These are phyloP conservation scores for Ceratobasidium sp. DNA, from an alignment of 1,284 basidiomycete species.

Conservation along the genomic window DNA sequence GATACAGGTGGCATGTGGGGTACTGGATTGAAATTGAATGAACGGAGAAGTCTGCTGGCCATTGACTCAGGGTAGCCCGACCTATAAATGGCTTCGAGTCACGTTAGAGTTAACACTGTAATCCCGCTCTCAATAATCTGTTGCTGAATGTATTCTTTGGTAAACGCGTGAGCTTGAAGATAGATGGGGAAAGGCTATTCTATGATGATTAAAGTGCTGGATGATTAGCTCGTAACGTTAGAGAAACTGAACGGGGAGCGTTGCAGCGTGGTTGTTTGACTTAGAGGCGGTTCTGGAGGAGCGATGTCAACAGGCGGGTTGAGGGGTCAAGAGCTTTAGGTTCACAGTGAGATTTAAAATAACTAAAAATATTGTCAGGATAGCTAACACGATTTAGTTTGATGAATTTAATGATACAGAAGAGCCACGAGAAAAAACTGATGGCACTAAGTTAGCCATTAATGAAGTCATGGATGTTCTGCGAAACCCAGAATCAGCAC, in stretches of 20 bases:
- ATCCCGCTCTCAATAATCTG: no score
- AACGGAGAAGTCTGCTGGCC: no score
- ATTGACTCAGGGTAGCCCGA: no score
- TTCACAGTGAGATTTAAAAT: conserved; percentile 58
- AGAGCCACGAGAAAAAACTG: conserved; percentile 60
- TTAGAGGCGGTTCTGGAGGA: conserved; percentile 69
- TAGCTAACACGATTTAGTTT: conserved; percentile 53
- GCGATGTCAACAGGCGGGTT: conserved; percentile 64
- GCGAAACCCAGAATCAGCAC: conserved; percentile 55
- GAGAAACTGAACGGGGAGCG: conserved; percentile 73
- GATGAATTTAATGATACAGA: conserved; percentile 64
- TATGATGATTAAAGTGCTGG: conserved; percentile 90
- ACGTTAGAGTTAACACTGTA: no score
- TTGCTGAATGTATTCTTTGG: no score
- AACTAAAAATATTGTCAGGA: not conserved
- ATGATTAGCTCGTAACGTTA: conserved; percentile 83
- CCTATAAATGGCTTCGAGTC: no score
- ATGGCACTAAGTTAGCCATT: conserved; percentile 59
- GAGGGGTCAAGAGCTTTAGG: conserved; percentile 52
- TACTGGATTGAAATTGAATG: no score
- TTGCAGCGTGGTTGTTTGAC: conserved; percentile 74
- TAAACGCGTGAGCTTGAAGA: no score
- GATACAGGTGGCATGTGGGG: no score
- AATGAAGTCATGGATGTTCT: conserved; percentile 57
- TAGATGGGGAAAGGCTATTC: conserved; percentile 80